Conservation (phyloP, 2,329 filamentous ascomycete species). For the Diaporthe vexans region DNA sequence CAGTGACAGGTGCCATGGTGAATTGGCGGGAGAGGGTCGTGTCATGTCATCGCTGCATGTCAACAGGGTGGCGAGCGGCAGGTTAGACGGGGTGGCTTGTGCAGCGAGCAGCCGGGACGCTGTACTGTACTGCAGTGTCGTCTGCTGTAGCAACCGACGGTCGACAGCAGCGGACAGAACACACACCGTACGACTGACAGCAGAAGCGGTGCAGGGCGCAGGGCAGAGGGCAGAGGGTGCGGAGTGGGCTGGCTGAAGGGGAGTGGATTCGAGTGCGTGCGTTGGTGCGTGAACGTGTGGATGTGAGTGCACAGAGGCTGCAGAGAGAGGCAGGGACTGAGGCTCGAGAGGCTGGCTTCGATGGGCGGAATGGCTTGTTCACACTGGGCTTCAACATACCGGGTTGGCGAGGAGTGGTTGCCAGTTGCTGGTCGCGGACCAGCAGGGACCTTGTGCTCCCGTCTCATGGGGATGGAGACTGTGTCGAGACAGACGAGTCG, state of each 20-base stretch:
- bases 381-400: slow-evolving; percentile 57
- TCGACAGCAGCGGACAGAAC: slow-evolving; percentile 9
- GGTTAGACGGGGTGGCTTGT: slow-evolving; percentile 18
- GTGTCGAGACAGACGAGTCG: slow-evolving; percentile 27
- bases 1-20: slow-evolving; percentile 41
- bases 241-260: slow-evolving; percentile 12
- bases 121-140: neutral
- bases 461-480: slow-evolving; percentile 60
- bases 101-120: slow-evolving; percentile 7
- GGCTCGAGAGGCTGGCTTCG: neutral
- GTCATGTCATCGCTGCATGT: slow-evolving; percentile 34
- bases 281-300: slow-evolving; percentile 3
- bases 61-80: neutral
- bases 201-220: slow-evolving; percentile 15
- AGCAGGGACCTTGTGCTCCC: slow-evolving; percentile 69
- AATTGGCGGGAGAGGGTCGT: slow-evolving; percentile 22
- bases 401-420: slow-evolving; percentile 69
- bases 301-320: neutral
- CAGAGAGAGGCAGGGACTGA: neutral
- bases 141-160: neutral
- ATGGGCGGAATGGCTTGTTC: neutral
- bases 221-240: slow-evolving; percentile 1
- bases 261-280: slow-evolving; percentile 32
- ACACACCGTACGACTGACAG: slow-evolving; percentile 6
- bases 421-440: slow-evolving; percentile 66